Evolutionary conservation across 164 flowering plant genomes (phyloP).

Genomic region (Warburgia ugandensis): DNA sequence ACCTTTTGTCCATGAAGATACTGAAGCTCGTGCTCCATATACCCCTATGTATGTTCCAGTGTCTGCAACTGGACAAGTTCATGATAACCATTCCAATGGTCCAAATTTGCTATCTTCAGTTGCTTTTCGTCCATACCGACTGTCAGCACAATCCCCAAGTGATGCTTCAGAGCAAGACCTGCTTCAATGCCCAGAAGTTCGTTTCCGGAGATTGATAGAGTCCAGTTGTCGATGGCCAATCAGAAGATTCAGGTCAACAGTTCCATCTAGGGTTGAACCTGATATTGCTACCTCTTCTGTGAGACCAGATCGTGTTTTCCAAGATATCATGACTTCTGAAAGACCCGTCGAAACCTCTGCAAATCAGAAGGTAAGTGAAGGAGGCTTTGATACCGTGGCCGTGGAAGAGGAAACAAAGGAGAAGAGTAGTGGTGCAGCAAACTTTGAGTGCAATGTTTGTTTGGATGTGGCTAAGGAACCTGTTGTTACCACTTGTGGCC

Average conservation of each 20-base stretch:
- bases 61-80: slow-evolving; percentile 1
- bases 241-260: slow-evolving; percentile 18
- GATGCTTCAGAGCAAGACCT: slow-evolving; percentile 5
- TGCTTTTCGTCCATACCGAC: slow-evolving; percentile 1
- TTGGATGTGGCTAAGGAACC: slow-evolving; percentile 33
- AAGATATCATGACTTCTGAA: slow-evolving; percentile 9
- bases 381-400: slow-evolving; percentile 2
- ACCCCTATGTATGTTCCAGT: slow-evolving; percentile 10
- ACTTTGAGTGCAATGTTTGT: slow-evolving; percentile 32
- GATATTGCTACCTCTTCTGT: slow-evolving; percentile 6
- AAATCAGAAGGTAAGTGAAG: slow-evolving; percentile 7
- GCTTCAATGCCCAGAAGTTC: slow-evolving; percentile 13
- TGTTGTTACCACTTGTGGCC: slow-evolving; percentile 34
- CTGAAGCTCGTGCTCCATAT: slow-evolving; percentile 6
- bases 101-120: background rate
- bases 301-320: slow-evolving; percentile 4
- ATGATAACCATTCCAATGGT: background rate
- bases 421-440: slow-evolving; percentile 10
- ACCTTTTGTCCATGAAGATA: slow-evolving; percentile 1
- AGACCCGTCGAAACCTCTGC: slow-evolving; percentile 10
- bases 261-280: slow-evolving; percentile 11
- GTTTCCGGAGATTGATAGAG: slow-evolving; percentile 20
- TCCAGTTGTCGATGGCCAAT: slow-evolving; percentile 10
- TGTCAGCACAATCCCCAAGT: background rate
- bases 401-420: slow-evolving; percentile 16